Evolutionary conservation across 116 monocot genomes (phyloP), one percentile per base, ranked within the genome.

Genomic region (Dioscorea cayenensis): DNA sequence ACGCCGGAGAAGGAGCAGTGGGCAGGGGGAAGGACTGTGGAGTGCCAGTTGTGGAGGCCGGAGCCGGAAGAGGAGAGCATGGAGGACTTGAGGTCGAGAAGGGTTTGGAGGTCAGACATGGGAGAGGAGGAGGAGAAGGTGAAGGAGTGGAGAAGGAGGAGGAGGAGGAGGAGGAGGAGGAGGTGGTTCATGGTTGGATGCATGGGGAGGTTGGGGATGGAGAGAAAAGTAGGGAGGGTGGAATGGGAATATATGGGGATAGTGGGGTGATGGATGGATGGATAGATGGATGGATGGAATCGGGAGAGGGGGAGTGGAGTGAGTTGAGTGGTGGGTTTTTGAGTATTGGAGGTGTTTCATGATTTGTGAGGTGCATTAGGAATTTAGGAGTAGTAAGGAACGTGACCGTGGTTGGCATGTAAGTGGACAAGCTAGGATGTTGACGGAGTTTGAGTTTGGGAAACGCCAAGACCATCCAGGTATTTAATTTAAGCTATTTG

Each of bases 1-100:
- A 97, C 83, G 63, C 92, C 92, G 65, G 90, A 83, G 81, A 97
- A 93, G 63, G 65, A 29, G 77, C 97, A 97, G 78, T 82, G 78
- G 14, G 49, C 48, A 1, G 72, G 66, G 55, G 69, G 22, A 1
- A 63, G 12, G 6, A 81, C 58, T 7, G 72, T 5, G 16, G 72
- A 18, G 51, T 73, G 60, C 95, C 95, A 95, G 81, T 95, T 80
- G 27, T 27, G 51, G 67, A 96, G 90, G 29, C 69, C 89, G 22
- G 81, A 22, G 10, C 80, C 65, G 6, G 65, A 63, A 2, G 81
- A 51, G 6, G 73, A 78, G 3, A 85, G 14, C 37, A 92, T 51
- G 18, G 82, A 18, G 32, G 72, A 22, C 66, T 92, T 95, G 59
- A 95, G 79, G 68, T 77, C 75, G 63, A 76, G 18, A 12, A 92